These are phyloP conservation scores for Mycena sanguinolenta DNA, from an alignment of 768 basidiomycete species.

Conservation along the genomic window DNA sequence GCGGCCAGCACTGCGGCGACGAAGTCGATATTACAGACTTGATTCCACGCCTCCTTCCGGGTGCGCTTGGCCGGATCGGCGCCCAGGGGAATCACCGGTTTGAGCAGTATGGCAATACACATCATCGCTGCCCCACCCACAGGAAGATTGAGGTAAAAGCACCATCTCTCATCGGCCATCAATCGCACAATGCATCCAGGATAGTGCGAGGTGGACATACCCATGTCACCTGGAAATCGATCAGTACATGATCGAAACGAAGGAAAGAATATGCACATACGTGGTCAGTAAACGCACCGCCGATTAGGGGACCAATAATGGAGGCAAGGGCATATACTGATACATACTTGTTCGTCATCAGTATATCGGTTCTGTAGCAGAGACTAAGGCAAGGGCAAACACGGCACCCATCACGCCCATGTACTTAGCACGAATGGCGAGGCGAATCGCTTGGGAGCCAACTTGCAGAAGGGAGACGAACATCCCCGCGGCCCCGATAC, in stretches of 20 bases:
- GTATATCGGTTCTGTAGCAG: no score
- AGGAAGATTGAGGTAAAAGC: slow-evolving; percentile 33
- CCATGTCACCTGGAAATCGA: slow-evolving; percentile 6
- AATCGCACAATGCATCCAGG: neutral
- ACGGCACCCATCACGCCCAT: slow-evolving; percentile 45
- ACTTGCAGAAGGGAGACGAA: slow-evolving; percentile 44
- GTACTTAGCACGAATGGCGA: slow-evolving; percentile 45
- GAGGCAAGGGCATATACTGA: no score
- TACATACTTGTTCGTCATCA: no score
- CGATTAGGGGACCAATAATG: slow-evolving; percentile 44
- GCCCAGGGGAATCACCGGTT: slow-evolving; percentile 30
- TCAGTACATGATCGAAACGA: neutral
- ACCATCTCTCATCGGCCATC: slow-evolving; percentile 2
- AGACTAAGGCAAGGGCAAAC: no score
- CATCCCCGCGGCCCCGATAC: slow-evolving; percentile 34
- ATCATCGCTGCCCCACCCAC: slow-evolving; percentile 34
- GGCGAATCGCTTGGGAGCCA: slow-evolving; percentile 48
- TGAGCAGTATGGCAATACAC: slow-evolving; percentile 25
- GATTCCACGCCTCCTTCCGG: slow-evolving; percentile 23
- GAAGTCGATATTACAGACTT: slow-evolving; percentile 48
- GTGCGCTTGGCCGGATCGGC: slow-evolving; percentile 29
- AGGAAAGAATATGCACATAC: neutral
- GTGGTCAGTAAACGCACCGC: slow-evolving; percentile 45
- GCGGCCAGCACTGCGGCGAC: slow-evolving; percentile 53
- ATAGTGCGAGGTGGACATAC: neutral